These are phyloP conservation scores for Suhomyces wounanorum DNA, from an alignment of 1,139 yeast species.

Conservation along the genomic window DNA sequence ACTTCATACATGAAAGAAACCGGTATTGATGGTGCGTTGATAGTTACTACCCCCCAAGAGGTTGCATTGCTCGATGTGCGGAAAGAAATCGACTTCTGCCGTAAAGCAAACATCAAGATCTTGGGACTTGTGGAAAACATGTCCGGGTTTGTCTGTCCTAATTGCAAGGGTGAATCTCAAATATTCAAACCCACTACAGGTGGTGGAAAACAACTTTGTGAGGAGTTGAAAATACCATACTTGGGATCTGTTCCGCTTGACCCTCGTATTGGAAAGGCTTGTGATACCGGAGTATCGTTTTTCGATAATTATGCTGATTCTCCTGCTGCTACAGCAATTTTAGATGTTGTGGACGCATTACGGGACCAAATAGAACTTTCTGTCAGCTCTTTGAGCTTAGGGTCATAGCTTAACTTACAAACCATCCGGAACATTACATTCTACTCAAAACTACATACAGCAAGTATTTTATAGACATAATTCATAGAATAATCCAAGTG, in stretches of 20 bases:
- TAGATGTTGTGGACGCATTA: slow-evolving; percentile 74
- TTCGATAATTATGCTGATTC: slow-evolving; percentile 85
- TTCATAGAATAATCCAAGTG: not conserved
- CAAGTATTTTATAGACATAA: not conserved
- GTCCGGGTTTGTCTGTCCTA: slow-evolving; percentile 98
- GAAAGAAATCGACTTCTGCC: slow-evolving; percentile 93
- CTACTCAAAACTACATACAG: not conserved
- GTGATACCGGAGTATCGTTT: slow-evolving; percentile 89
- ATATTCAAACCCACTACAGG: slow-evolving; percentile 96
- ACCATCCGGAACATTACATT: not conserved
- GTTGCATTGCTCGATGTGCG: slow-evolving; percentile 93
- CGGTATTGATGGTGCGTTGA: slow-evolving; percentile 93
- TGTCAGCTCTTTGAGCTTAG: slow-evolving; percentile 4
- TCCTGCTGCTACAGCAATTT: slow-evolving; percentile 86
- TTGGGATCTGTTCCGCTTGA: slow-evolving; percentile 94
- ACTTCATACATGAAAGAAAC: slow-evolving; percentile 85
- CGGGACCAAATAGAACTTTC: slow-evolving; percentile 45
- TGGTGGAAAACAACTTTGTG: slow-evolving; percentile 84
- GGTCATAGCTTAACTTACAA: not conserved
- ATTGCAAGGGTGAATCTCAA: slow-evolving; percentile 84
- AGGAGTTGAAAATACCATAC: slow-evolving; percentile 74
- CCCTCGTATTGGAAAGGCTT: slow-evolving; percentile 87
- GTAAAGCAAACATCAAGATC: slow-evolving; percentile 82
- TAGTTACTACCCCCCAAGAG: slow-evolving; percentile 97
- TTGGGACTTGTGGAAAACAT: slow-evolving; percentile 94